These are phyloP conservation scores for Chlorociboria aeruginascens DNA, from an alignment of 495 filamentous ascomycete species.

Conservation along the genomic window DNA sequence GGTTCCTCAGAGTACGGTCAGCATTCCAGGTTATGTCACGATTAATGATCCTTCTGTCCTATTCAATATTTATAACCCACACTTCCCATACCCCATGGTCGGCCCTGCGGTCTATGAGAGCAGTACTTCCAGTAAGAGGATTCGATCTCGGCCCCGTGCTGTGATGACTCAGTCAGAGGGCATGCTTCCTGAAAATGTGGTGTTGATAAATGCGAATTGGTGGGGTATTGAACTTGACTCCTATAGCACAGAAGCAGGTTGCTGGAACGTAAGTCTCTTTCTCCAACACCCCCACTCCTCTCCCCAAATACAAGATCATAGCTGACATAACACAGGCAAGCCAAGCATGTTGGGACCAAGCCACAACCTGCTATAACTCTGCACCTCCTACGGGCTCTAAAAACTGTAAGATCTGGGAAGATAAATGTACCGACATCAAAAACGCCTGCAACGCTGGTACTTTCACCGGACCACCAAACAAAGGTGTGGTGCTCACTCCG, in stretches of 20 bases:
- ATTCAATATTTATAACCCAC: slow-evolving; percentile 47
- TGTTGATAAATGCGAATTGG: slow-evolving; percentile 62
- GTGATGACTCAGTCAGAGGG: slow-evolving; percentile 22
- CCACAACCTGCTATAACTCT: slow-evolving; percentile 38
- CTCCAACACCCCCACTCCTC: not conserved
- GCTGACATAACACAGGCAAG: slow-evolving; percentile 12
- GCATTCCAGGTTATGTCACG: slow-evolving; percentile 52
- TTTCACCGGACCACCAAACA: slow-evolving; percentile 47
- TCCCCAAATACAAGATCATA: not conserved
- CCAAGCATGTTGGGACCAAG: slow-evolving; percentile 46
- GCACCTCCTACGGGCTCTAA: slow-evolving; percentile 44
- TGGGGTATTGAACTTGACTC: slow-evolving; percentile 44
- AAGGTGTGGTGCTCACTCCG: slow-evolving; percentile 18
- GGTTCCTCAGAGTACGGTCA: slow-evolving; percentile 33
- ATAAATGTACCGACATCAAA: slow-evolving; percentile 43
- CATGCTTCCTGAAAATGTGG: slow-evolving; percentile 37
- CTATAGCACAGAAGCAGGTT: slow-evolving; percentile 43
- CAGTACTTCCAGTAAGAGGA: not conserved
- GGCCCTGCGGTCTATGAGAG: slow-evolving; percentile 42
- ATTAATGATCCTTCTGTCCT: slow-evolving; percentile 38
- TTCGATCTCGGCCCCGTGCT: not conserved
- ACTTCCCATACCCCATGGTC: slow-evolving; percentile 38
- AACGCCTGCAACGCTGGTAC: slow-evolving; percentile 32
- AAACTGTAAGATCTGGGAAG: slow-evolving; percentile 47
- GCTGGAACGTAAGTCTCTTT: slow-evolving; percentile 32